These are phyloP conservation scores for Cotoneaster glaucophyllus DNA, from an alignment of 306 rosid species.

Conservation along the genomic window DNA sequence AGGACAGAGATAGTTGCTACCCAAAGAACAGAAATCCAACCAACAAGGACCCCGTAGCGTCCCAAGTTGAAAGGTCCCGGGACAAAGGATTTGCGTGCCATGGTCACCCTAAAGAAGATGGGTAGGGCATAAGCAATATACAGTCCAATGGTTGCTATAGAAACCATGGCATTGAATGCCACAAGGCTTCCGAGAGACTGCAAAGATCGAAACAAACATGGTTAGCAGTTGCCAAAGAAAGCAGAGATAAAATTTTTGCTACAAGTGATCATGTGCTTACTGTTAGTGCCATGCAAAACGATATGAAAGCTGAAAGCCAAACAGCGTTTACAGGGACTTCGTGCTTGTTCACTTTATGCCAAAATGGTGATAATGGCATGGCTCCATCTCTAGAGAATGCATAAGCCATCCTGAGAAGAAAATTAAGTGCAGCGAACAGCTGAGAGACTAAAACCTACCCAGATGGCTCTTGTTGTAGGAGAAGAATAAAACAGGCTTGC, in stretches of 20 bases:
- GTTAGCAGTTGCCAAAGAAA: not conserved
- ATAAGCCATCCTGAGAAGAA: constrained; percentile 67
- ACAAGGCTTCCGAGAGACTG: constrained; percentile 97
- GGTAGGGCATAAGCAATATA: constrained; percentile 93
- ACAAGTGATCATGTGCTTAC: constrained; percentile 25
- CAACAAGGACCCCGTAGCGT: constrained; percentile 50
- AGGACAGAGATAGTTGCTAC: constrained; percentile 67
- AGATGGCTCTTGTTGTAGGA: not conserved
- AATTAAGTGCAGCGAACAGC: constrained; percentile 15
- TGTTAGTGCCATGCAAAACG: constrained; percentile 91
- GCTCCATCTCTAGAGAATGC: constrained; percentile 99
- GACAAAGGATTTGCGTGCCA: constrained; percentile 59
- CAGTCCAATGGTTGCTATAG: constrained; percentile 84
- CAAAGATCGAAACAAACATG: constrained; percentile 22
- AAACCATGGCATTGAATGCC: constrained; percentile 94
- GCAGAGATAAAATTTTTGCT: not conserved
- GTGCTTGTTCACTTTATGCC: constrained; percentile 81
- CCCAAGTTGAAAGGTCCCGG: constrained; percentile 89
- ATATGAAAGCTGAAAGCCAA: constrained; percentile 72
- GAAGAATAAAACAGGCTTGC: not conserved
- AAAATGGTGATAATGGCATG: constrained; percentile 80
- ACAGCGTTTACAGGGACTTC: constrained; percentile 87
- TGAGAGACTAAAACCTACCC: not conserved
- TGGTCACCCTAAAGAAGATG: constrained; percentile 77
- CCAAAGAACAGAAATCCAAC: constrained; percentile 90